Evolutionary conservation across 2,329 filamentous ascomycete species (phyloP).

Genomic region (Aspergillus sojae): DNA sequence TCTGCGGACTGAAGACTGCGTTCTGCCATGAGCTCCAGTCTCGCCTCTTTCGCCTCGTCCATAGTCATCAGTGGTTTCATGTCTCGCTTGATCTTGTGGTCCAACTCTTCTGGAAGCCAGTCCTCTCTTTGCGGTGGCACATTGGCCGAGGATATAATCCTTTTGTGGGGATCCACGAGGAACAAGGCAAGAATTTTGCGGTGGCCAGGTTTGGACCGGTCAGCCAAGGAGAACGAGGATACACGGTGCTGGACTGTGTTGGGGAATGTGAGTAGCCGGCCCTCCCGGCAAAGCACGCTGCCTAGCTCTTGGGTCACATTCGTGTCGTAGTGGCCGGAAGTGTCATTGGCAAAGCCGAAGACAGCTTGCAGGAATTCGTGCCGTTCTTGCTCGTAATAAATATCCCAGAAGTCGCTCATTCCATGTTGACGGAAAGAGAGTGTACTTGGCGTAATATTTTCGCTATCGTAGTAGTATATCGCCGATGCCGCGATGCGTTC

Average conservation of each 20-base stretch:
- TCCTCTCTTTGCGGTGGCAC: conserved; percentile 54
- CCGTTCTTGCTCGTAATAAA: background rate
- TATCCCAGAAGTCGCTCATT: background rate
- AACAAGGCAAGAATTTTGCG: conserved; percentile 61
- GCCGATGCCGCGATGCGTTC: conserved; percentile 66
- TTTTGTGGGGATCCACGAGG: conserved; percentile 58
- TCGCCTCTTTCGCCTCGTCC: conserved; percentile 42
- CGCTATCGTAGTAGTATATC: conserved; percentile 65
- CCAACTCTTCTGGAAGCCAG: conserved; percentile 38
- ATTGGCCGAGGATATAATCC: conserved; percentile 55
- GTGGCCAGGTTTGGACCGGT: conserved; percentile 57
- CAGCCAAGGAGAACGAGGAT: conserved; percentile 52
- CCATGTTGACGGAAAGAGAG: conserved; percentile 54
- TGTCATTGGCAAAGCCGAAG: conserved; percentile 3
- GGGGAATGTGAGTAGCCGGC: conserved; percentile 11
- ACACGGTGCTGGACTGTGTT: conserved; percentile 54
- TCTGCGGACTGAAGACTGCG: conserved; percentile 16
- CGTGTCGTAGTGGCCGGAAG: conserved; percentile 5
- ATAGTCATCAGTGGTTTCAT: conserved; percentile 27
- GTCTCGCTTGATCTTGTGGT: conserved; percentile 1
- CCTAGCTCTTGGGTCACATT: conserved; percentile 16
- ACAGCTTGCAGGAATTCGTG: conserved; percentile 4
- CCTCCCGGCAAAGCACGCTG: conserved; percentile 3
- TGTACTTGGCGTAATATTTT: conserved; percentile 60
- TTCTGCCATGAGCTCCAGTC: conserved; percentile 46